Conservation (phyloP, 2,329 filamentous ascomycete genomes). For the Talaromyces verruculosus region DNA sequence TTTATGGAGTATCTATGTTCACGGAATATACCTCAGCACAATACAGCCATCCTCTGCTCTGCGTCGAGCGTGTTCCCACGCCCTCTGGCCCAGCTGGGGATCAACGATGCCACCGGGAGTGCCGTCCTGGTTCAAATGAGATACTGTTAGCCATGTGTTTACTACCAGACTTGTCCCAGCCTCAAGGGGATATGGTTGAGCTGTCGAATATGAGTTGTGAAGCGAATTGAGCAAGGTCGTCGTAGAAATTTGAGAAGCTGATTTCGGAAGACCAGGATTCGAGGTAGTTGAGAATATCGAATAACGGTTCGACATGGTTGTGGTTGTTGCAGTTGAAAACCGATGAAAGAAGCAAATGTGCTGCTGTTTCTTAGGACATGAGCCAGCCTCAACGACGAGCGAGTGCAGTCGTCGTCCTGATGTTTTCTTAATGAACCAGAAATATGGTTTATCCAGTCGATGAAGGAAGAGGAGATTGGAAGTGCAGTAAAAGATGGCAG, state of each 20-base stretch:
- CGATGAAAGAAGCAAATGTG: background rate
- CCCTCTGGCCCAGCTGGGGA: slow-evolving; percentile 70
- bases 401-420: slow-evolving; percentile 16
- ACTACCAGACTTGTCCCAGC: slow-evolving; percentile 88
- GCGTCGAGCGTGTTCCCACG: slow-evolving; percentile 94
- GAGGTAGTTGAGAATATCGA: slow-evolving; percentile 62
- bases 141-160: slow-evolving; percentile 89
- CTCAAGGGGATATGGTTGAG: slow-evolving; percentile 82
- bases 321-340: background rate
- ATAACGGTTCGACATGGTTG: slow-evolving; percentile 59
- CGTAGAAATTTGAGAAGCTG: slow-evolving; percentile 78
- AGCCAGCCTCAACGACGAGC: slow-evolving; percentile 15
- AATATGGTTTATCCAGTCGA: background rate
- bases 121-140: slow-evolving; percentile 67
- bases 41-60: slow-evolving; percentile 95
- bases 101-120: slow-evolving; percentile 77
- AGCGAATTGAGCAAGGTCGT: slow-evolving; percentile 89
- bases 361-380: slow-evolving; percentile 15
- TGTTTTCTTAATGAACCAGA: background rate
- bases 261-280: slow-evolving; percentile 45
- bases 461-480: background rate
- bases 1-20: background rate
- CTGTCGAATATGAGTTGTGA: slow-evolving; percentile 82
- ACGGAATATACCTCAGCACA: slow-evolving; percentile 70
- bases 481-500: background rate